Base-by-base conservation (phyloP, 75 land plant genomes). In the Picea glauca region DNA sequence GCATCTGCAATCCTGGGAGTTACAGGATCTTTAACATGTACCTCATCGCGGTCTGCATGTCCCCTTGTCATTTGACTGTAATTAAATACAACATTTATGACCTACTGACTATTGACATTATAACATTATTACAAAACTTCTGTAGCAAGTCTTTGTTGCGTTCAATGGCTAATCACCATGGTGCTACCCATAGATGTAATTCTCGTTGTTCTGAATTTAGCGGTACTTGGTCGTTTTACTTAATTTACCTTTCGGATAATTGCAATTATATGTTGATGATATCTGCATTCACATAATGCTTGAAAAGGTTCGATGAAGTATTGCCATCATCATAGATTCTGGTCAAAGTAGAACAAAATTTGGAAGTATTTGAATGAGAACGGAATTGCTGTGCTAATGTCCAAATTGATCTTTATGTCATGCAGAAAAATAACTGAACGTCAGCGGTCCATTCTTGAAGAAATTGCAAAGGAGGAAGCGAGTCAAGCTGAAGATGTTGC, bases 381-480 rank as follows among this genome's bases (percentile, higher is more conserved):
- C 54, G 8, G 9, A 50, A 50, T 50, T 50, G 54, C 8, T 8
- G 54, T 8, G 54, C 54, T 50, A 50, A 50, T 50, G 54, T 50
- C 54, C 54, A 50, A 50, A 0, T 7, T 50, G 11, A 50, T 50
- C 11, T 50, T 50, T 50, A 50, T 50, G 9, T 50, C 54, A 7
- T 74, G 33, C 75, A 91, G 90, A 23, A 75, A 72, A 56, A 76
- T 89, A 75, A 89, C 77, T 80, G 91, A 91, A 31, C 87, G 83
- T 1, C 91, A 91, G 40, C 90, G 89, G 33, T 76, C 81, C 33
- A 78, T 91, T 33, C 50, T 91, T 78, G 93, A 91, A 78, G 91
- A 91, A 85, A 80, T 91, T 85, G 91, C 84, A 15, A 75, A 74
- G 83, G 91, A 91, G 74, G 93, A 87, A 78, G 65, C 83, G 2